Evolutionary conservation across 805 yeast species (phyloP).

Genomic region (Torulaspora quercuum): DNA sequence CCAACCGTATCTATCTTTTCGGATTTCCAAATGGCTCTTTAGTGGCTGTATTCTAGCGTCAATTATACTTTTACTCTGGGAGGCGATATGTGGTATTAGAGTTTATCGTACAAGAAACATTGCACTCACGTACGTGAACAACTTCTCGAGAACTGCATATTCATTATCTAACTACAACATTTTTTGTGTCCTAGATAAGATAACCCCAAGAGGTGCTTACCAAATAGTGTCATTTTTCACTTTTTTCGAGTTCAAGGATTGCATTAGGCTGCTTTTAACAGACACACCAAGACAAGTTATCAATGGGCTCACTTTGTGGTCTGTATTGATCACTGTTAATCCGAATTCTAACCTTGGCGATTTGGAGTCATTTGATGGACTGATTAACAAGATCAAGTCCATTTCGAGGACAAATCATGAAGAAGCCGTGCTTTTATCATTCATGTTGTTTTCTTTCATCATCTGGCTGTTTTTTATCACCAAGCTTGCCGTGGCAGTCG

Average conservation of each 20-base stretch:
- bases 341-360: constrained; percentile 32
- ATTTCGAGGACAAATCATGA: constrained; percentile 60
- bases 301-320: constrained; percentile 68
- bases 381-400: constrained; percentile 46
- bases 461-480: constrained; percentile 70
- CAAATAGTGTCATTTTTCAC: constrained; percentile 67
- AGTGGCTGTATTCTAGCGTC: constrained; percentile 78
- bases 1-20: constrained; percentile 47
- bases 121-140: constrained; percentile 65
- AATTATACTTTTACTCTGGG: constrained; percentile 53
- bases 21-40: constrained; percentile 64
- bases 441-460: constrained; percentile 70
- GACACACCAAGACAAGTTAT: constrained; percentile 87
- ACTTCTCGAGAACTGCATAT: constrained; percentile 56
- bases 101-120: constrained; percentile 60
- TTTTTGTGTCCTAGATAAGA: constrained; percentile 68
- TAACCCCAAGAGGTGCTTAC: constrained; percentile 59
- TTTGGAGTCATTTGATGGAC: constrained; percentile 27
- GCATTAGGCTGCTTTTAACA: constrained; percentile 61
- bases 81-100: constrained; percentile 53
- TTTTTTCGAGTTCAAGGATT: constrained; percentile 62
- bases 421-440: constrained; percentile 68
- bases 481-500: constrained; percentile 51
- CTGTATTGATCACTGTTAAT: constrained; percentile 41
- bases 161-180: constrained; percentile 57